Conservation (phyloP, 1,139 yeast species). For the Chernovozyma aurita region DNA sequence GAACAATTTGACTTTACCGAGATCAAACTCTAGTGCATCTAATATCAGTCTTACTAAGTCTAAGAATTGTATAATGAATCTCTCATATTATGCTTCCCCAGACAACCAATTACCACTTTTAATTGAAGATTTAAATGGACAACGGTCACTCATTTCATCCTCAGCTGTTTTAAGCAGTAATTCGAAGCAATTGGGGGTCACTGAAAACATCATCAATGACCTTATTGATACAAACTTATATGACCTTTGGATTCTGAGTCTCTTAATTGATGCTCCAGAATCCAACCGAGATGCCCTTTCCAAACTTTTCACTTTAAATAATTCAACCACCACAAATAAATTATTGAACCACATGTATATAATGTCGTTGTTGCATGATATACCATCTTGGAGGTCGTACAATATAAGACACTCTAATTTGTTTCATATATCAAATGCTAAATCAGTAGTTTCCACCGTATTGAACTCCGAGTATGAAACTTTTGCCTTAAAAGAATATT, state of each 20-base stretch:
- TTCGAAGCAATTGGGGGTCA: not conserved
- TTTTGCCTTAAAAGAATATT: constrained; percentile 9
- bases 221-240: constrained; percentile 33
- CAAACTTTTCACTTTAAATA: constrained; percentile 17
- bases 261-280: constrained; percentile 17
- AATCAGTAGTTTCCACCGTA: not conserved
- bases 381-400: constrained; percentile 26
- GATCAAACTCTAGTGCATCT: not conserved
- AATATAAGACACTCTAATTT: constrained; percentile 20
- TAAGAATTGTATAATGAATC: constrained; percentile 21
- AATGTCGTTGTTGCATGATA: constrained; percentile 14
- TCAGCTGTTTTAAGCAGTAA: constrained; percentile 8
- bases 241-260: constrained; percentile 36
- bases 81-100: constrained; percentile 38
- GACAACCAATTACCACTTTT: constrained; percentile 41
- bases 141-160: constrained; percentile 21
- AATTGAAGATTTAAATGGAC: constrained; percentile 30
- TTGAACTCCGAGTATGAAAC: not conserved
- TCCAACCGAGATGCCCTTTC: constrained; percentile 9
- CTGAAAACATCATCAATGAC: constrained; percentile 10
- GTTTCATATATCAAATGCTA: constrained; percentile 9
- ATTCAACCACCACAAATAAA: constrained; percentile 5
- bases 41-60: constrained; percentile 3
- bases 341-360: constrained; percentile 7
- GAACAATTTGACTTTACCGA: constrained; percentile 30